Evolutionary conservation across 495 filamentous ascomycete genomes (phyloP).

Genomic region (Pseudevernia furfuracea): DNA sequence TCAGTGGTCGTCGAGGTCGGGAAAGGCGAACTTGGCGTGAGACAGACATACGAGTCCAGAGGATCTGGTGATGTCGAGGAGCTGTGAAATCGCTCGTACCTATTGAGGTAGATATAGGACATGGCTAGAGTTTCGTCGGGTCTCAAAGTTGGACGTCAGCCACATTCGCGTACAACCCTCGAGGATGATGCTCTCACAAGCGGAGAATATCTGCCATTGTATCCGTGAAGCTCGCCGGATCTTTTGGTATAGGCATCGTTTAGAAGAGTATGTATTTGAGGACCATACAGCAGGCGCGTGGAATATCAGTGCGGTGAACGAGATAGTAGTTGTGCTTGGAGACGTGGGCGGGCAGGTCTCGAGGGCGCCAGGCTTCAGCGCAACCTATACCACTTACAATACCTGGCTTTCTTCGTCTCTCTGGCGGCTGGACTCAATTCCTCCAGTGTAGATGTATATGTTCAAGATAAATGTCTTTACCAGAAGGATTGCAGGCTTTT

Average conservation of each 20-base stretch:
- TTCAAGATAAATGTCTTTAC: neutral
- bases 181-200: conserved; percentile 25
- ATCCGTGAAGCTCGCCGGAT: conserved; percentile 32
- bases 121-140: conserved; percentile 38
- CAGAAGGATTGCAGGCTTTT: neutral
- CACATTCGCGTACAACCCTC: neutral
- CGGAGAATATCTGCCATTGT: conserved; percentile 37
- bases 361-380: neutral
- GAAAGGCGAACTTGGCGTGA: conserved; percentile 12
- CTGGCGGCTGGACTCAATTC: neutral
- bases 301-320: neutral
- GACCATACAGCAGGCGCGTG: neutral
- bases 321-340: neutral
- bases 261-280: neutral
- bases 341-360: neutral
- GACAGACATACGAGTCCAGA: conserved; percentile 27
- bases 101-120: conserved; percentile 40
- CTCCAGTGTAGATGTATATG: neutral
- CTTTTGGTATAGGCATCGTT: conserved; percentile 18
- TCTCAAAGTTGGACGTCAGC: conserved; percentile 14
- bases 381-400: neutral
- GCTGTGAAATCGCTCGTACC: conserved; percentile 30
- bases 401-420: neutral
- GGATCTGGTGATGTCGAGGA: conserved; percentile 12
- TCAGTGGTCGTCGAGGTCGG: conserved; percentile 1